Percentiles rank a stretch among this genome's conserved stretches.
Evolutionary conservation across 805 yeast species (phyloP).

Genomic region (Sugiyamaella valdiviana): DNA sequence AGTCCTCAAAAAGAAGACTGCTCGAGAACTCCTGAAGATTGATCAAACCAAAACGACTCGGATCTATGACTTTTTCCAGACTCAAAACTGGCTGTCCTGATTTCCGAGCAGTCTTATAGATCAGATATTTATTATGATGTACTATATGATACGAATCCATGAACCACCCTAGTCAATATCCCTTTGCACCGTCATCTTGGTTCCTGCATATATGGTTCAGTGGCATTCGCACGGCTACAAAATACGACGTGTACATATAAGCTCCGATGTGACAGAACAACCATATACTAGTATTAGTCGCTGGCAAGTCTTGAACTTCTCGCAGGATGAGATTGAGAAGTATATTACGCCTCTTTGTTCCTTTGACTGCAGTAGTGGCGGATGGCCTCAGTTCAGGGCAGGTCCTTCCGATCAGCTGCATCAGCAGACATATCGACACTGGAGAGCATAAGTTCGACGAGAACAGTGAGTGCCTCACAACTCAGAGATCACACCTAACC

Average conservation of each 20-base stretch:
- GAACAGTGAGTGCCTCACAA: constrained; percentile 20
- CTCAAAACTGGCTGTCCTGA: constrained; percentile 73
- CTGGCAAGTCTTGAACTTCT: too few species aligned
- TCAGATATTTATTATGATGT: constrained; percentile 7
- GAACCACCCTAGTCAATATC: too few species aligned
- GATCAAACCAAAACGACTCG: constrained; percentile 82
- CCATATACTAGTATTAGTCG: too few species aligned
- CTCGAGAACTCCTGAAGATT: constrained; percentile 75
- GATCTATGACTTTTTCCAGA: constrained; percentile 86
- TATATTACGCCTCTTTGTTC: too few species aligned
- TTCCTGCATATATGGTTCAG: too few species aligned
- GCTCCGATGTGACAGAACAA: too few species aligned
- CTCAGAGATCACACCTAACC: not conserved
- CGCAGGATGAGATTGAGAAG: too few species aligned
- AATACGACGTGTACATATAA: too few species aligned
- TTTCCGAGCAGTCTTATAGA: too few species aligned
- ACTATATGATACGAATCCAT: not conserved
- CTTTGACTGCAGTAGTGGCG: not conserved
- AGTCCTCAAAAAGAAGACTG: constrained; percentile 68
- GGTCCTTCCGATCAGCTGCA: constrained; percentile 48
- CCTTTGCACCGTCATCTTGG: too few species aligned
- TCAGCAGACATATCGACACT: constrained; percentile 59
- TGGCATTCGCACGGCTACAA: too few species aligned
- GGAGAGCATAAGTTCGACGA: constrained; percentile 72
- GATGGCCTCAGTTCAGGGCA: not conserved